A percentile compares a stretch with the other conserved stretches of the same genome.
phyloP scores from a whole-genome alignment of 139 green algal genomes.

The Desmodesmus armatus region DNA sequence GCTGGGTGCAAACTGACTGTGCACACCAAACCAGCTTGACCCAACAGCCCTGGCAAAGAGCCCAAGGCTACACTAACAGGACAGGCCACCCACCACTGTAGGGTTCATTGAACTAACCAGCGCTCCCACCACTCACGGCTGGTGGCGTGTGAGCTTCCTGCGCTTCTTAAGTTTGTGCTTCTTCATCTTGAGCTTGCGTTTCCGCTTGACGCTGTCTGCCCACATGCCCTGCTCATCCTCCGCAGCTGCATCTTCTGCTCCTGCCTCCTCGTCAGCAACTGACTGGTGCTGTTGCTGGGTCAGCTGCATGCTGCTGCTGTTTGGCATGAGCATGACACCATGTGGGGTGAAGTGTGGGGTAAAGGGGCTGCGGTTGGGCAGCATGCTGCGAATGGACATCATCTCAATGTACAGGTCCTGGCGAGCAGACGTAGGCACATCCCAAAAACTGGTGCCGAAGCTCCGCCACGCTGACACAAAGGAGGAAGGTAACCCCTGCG shows the following conservation, averaged over 20 bases:
- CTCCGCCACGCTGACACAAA: no score
- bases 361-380: conserved; percentile 23
- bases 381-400: conserved; percentile 15
- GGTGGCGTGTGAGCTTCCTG: conserved; percentile 36
- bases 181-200: conserved; percentile 39
- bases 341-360: conserved; percentile 18
- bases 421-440: conserved; percentile 17
- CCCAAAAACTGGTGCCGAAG: conserved; percentile 7
- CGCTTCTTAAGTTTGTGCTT: conserved; percentile 46
- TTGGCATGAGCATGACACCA: conserved; percentile 35
- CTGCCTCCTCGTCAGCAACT: background rate
- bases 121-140: no score
- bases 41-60: no score
- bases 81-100: no score
- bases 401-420: conserved; percentile 31
- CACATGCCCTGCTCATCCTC: background rate
- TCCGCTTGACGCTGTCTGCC: conserved; percentile 43
- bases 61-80: no score
- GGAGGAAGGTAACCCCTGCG: conserved; percentile 7
- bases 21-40: no score
- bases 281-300: no score
- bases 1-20: no score
- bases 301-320: background rate
- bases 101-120: no score
- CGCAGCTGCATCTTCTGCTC: background rate